phyloP scores from a whole-genome alignment of 108 stramenopile species.

The Fragilaria radians region DNA sequence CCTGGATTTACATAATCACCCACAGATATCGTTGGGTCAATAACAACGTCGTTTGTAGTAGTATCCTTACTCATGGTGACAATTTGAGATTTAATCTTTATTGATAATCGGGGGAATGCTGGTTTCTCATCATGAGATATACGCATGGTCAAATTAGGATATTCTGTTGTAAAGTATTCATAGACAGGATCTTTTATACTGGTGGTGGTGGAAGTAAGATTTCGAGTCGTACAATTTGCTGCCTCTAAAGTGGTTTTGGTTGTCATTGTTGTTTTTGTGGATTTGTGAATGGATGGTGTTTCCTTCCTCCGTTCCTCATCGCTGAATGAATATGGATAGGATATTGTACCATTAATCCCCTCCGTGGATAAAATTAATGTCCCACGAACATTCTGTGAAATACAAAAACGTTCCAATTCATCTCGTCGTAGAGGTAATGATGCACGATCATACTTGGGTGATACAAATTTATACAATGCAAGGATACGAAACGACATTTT shows the following conservation, averaged over 20 bases:
- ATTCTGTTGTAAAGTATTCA: too few relatives aligned
- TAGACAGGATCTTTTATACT: too few relatives aligned
- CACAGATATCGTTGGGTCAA: slow-evolving; percentile 25
- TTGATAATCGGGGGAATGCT: slow-evolving; percentile 65
- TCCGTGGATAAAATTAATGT: slow-evolving; percentile 61
- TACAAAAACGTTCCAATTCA: slow-evolving; percentile 8
- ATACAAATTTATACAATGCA: slow-evolving; percentile 50
- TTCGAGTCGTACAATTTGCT: too few relatives aligned
- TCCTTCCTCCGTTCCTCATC: too few relatives aligned
- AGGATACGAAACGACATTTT: slow-evolving; percentile 19
- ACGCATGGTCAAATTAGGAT: too few relatives aligned
- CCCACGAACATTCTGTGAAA: slow-evolving; percentile 34
- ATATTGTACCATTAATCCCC: slow-evolving; percentile 85
- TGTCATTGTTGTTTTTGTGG: too few relatives aligned
- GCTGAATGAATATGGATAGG: too few relatives aligned
- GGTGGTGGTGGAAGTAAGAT: too few relatives aligned
- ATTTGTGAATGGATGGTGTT: too few relatives aligned
- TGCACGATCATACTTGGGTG: slow-evolving; percentile 1
- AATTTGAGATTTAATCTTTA: slow-evolving; percentile 74
- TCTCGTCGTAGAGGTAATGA: not conserved
- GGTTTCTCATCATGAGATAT: too few relatives aligned
- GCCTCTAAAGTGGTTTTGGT: too few relatives aligned
- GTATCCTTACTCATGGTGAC: slow-evolving; percentile 50
- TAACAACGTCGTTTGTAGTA: slow-evolving; percentile 4
- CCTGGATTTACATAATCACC: slow-evolving; percentile 47